Percentiles rank a stretch among this genome's conserved stretches.
These are phyloP conservation scores for Carpinus viminea DNA, from an alignment of 306 rosid species.

Conservation along the genomic window DNA sequence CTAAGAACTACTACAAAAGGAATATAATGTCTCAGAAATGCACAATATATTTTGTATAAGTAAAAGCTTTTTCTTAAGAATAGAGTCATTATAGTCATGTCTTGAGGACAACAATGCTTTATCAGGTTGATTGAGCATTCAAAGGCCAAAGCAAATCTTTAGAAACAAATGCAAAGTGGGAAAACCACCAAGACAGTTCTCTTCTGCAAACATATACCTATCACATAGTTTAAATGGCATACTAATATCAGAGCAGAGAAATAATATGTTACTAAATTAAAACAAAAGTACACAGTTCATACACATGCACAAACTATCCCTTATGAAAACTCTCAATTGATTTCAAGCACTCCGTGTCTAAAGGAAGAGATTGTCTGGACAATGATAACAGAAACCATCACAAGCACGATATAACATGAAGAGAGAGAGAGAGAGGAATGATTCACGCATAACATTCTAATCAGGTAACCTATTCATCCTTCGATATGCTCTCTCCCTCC, in stretches of 20 bases:
- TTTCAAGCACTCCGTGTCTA: neutral
- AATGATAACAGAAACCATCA: conserved; percentile 1
- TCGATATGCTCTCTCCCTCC: neutral
- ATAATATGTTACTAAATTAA: neutral
- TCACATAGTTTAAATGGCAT: neutral
- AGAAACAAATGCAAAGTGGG: neutral
- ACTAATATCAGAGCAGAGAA: neutral
- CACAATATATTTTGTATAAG: neutral
- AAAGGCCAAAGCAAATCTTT: neutral
- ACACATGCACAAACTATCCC: neutral
- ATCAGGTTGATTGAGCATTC: neutral
- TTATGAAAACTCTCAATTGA: neutral
- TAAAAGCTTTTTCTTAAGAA: neutral
- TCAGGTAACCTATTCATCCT: neutral
- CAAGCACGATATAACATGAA: neutral
- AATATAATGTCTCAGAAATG: neutral
- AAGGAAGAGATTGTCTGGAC: neutral
- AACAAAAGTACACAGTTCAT: neutral
- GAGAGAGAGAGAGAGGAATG: neutral
- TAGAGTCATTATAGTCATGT: neutral
- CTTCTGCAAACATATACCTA: neutral
- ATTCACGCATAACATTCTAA: neutral
- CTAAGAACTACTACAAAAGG: neutral
- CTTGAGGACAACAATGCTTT: neutral
- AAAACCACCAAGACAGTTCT: neutral